Evolutionary conservation across 768 basidiomycete genomes (phyloP).

Genomic region (Mycena olivaceomarginata): DNA sequence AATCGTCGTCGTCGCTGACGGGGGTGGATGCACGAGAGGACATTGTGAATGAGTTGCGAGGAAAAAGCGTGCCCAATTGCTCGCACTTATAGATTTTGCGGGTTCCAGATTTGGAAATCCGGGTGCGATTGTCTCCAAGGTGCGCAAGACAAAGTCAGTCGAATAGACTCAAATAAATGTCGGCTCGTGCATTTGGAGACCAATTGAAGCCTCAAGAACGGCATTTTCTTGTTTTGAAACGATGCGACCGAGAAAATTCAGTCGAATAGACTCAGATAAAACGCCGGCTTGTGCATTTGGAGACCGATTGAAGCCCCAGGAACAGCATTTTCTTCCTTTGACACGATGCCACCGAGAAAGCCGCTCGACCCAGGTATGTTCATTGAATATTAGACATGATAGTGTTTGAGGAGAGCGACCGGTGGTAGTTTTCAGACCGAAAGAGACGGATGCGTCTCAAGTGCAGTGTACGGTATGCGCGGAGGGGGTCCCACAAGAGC

Average conservation of each 20-base stretch:
- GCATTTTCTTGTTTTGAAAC: too few species aligned
- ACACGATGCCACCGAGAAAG: slow-evolving; percentile 12
- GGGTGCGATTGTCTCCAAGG: slow-evolving; percentile 7
- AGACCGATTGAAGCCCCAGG: background rate
- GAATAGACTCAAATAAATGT: background rate
- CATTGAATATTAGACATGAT: too few species aligned
- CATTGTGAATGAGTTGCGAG: background rate
- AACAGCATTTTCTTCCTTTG: background rate
- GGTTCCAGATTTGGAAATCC: background rate
- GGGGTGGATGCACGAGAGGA: slow-evolving; percentile 2
- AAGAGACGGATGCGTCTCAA: background rate
- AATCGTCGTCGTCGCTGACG: too few species aligned
- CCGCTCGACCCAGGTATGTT: too few species aligned
- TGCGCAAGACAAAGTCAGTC: background rate
- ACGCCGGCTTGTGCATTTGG: too few species aligned
- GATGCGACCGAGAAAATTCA: too few species aligned
- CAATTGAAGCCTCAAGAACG: too few species aligned
- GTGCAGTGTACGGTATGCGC: background rate
- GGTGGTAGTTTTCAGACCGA: background rate
- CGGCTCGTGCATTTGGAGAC: too few species aligned
- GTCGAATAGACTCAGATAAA: too few species aligned
- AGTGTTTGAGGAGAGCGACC: background rate
- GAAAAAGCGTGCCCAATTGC: background rate
- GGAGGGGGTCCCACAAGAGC: background rate
- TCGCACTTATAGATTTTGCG: background rate